Evolutionary conservation across 352 stramenopile species (phyloP), one percentile per base, ranked within the genome.

Genomic region (Pythium aristosporum): DNA sequence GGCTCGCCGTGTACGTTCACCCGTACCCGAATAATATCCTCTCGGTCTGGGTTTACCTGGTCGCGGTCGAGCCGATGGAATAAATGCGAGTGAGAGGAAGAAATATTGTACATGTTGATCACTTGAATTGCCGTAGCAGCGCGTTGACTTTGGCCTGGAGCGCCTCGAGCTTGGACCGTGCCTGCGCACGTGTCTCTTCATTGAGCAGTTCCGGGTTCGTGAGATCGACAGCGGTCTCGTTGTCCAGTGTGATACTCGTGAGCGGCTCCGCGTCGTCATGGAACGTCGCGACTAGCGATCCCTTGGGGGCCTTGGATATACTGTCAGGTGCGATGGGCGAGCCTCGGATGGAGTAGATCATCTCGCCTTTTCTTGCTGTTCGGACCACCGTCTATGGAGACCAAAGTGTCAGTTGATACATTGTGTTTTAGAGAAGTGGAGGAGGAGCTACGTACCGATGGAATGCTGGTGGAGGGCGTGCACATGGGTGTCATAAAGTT

Each of bases 11-110:
- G 16, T 88, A 91, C 49, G 88, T 92, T 1, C 86, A 92, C 61
- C 74, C 78, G 13, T 95, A 97, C 60, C 79, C 89, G 11, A 92
- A 93, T 67, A 82, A 84, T 48, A 74, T 98, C 11, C 70, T 98
- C 20, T 97, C 85, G 6, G 83, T 98, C 51, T 98, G 94, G 94
- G 78, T 98, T 18, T 98, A 98, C 78, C 77, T 97, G 15, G 82
- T 87, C 52, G 78, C 90, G 13, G 76, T 96, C 37, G 71, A 72
- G 23, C 68, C 72, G 32, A 65, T 58, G 51, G 67, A 66, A 20
- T 67, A 56, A 76, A 28, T 34, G 63, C 47, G 43, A 49, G 16
- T 18, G 30, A 25, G 16, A 42, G 25, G 23, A 39, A 51, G 48
- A 43, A 57, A 42, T 57, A 65, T 0, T 65, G 48, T 65, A 65